Evolutionary conservation across 805 yeast genomes (phyloP).

Genomic region (Priceomyces carsonii): DNA sequence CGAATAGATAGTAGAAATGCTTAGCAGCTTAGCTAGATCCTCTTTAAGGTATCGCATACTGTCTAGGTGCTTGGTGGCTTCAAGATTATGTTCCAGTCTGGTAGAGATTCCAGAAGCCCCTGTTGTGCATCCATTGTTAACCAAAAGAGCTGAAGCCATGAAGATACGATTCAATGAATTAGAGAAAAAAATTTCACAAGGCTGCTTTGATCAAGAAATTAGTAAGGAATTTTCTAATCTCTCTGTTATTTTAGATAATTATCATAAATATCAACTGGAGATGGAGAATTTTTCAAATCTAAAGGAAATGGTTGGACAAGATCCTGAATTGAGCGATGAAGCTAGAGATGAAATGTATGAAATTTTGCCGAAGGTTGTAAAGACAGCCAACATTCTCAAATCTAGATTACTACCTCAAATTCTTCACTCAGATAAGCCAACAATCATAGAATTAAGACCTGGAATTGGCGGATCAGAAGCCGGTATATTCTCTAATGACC

Average conservation of each 20-base stretch:
- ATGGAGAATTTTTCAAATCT: constrained; percentile 26
- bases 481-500: constrained; percentile 76
- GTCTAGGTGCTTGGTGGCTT: too few species aligned
- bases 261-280: constrained; percentile 26
- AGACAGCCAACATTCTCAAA: constrained; percentile 49
- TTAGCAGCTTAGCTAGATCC: too few species aligned
- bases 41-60: too few species aligned
- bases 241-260: constrained; percentile 31
- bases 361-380: constrained; percentile 45
- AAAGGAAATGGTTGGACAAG: constrained; percentile 28
- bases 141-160: constrained; percentile 36
- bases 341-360: constrained; percentile 61
- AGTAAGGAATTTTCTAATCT: constrained; percentile 33
- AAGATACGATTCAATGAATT: constrained; percentile 25
- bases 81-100: too few species aligned
- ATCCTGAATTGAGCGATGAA: constrained; percentile 48
- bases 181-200: constrained; percentile 27
- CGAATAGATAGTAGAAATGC: too few species aligned
- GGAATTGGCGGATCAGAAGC: constrained; percentile 98
- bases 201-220: constrained; percentile 34
- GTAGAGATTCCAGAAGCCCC: constrained; percentile 14
- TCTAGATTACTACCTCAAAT: constrained; percentile 70
- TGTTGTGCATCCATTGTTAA: constrained; percentile 38
- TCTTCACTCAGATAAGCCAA: constrained; percentile 72
- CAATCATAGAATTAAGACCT: constrained; percentile 84